phyloP scores from a whole-genome alignment of 73 alveolate genomes.

The Paramecium primaurelia region DNA sequence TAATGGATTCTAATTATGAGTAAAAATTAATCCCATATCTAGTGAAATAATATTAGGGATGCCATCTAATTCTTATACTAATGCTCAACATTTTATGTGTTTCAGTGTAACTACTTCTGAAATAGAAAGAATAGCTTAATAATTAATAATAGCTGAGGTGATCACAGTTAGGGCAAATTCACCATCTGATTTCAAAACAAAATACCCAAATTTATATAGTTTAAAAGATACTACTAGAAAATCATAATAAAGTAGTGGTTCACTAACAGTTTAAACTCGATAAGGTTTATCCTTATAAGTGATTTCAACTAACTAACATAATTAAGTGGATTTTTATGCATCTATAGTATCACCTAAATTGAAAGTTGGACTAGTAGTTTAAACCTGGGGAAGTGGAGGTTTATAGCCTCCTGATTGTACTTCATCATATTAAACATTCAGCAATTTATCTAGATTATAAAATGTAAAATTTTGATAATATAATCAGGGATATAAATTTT shows the following conservation, averaged over 20 bases:
- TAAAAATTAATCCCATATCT: neutral
- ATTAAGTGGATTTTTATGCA: conserved; percentile 32
- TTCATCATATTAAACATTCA: neutral
- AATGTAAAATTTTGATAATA: neutral
- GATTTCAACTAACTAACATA: conserved; percentile 26
- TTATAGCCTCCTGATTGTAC: neutral
- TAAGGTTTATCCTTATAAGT: neutral
- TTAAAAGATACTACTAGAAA: neutral
- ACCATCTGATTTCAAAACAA: neutral
- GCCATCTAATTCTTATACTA: neutral
- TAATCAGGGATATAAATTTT: neutral
- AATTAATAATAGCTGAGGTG: neutral
- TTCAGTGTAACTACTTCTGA: neutral
- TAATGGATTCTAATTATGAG: neutral
- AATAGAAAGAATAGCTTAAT: neutral
- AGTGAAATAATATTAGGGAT: neutral
- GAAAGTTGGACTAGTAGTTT: conserved; percentile 25
- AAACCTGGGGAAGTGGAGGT: conserved; percentile 56
- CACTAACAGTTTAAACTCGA: neutral
- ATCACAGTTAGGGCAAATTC: neutral
- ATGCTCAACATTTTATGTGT: conserved; percentile 2
- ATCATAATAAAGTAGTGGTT: neutral
- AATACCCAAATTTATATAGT: neutral
- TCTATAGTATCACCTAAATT: conserved; percentile 5
- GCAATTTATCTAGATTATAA: neutral